Conservation (phyloP, 257 asterid genomes). For the Coffea eugenioides region DNA sequence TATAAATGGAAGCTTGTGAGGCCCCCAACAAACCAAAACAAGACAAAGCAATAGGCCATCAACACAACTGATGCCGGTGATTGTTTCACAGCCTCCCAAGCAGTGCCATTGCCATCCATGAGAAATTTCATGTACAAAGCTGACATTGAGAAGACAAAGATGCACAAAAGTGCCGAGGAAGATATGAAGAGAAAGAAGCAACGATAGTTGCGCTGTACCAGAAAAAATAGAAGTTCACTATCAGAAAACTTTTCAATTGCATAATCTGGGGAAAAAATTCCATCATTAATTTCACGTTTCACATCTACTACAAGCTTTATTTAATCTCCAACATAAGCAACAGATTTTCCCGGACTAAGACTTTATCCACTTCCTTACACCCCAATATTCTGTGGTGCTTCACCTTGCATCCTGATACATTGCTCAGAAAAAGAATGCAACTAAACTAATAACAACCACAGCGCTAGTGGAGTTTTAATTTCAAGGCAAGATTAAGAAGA, state of each 20-base stretch:
- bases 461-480: background rate
- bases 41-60: constrained; percentile 54
- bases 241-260: constrained; percentile 8
- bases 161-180: constrained; percentile 58
- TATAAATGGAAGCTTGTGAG: constrained; percentile 76
- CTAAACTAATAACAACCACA: background rate
- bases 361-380: background rate
- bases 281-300: background rate
- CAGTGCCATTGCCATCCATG: constrained; percentile 33
- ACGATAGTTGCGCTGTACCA: constrained; percentile 67
- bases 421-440: background rate
- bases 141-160: constrained; percentile 45
- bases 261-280: background rate
- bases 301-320: background rate
- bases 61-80: constrained; percentile 61
- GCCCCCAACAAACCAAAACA: constrained; percentile 84
- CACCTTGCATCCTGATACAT: background rate
- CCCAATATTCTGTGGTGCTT: background rate
- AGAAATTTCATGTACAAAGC: constrained; percentile 46
- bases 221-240: background rate
- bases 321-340: background rate
- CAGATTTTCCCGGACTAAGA: background rate
- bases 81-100: constrained; percentile 47
- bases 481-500: background rate
- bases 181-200: constrained; percentile 68